phyloP scores from a whole-genome alignment of 23 red algal genomes.

The Gracilaria caudata region DNA sequence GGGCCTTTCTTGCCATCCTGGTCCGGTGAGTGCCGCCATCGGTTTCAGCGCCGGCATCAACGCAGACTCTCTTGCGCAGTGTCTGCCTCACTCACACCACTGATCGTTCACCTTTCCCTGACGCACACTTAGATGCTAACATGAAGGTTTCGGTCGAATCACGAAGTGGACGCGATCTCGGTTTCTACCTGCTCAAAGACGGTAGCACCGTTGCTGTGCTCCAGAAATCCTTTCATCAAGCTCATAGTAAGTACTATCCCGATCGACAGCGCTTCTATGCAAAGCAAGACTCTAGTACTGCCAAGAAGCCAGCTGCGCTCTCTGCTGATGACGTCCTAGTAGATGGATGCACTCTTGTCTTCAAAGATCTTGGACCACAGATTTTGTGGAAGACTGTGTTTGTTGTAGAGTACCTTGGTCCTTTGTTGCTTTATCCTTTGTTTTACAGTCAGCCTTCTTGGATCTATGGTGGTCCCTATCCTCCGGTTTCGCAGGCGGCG shows the following conservation, averaged over 20 bases:
- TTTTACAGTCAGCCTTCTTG: conserved; percentile 64
- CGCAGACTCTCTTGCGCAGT: too few relatives aligned
- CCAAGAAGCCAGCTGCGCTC: conserved; percentile 24
- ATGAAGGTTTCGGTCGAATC: conserved; percentile 62
- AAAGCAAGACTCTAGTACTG: conserved; percentile 9
- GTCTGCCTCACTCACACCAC: background rate
- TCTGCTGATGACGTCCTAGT: conserved; percentile 17
- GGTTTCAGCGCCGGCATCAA: too few relatives aligned
- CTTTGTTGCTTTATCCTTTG: conserved; percentile 84
- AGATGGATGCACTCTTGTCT: conserved; percentile 64
- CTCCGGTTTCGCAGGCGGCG: background rate
- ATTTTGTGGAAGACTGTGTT: conserved; percentile 93
- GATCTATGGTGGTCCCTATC: conserved; percentile 52
- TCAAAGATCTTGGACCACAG: conserved; percentile 94
- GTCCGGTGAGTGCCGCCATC: background rate
- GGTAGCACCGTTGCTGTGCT: conserved; percentile 18
- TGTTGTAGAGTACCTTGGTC: conserved; percentile 91
- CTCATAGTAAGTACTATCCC: conserved; percentile 43
- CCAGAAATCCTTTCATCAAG: conserved; percentile 36
- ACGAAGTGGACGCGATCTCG: conserved; percentile 36
- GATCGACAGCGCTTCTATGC: conserved; percentile 72
- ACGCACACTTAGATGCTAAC: background rate
- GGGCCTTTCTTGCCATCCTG: too few relatives aligned
- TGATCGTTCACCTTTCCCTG: background rate
- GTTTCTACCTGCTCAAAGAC: conserved; percentile 35